Evolutionary conservation across 768 basidiomycete species (phyloP).

Genomic region (Lanmaoa pseudosensibilis): DNA sequence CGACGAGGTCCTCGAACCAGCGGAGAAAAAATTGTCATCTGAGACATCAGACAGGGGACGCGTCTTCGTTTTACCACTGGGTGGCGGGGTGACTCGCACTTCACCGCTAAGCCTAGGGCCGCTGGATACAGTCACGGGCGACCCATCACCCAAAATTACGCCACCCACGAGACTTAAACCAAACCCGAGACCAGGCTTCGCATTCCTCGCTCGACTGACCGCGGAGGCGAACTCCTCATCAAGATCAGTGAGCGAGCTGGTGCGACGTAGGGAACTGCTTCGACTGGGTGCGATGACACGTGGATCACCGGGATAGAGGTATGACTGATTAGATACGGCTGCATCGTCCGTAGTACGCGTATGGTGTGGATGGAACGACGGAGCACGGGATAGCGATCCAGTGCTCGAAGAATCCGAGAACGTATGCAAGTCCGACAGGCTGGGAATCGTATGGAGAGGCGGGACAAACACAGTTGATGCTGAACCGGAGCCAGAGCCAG

Average conservation of each 20-base stretch:
- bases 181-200: conserved; percentile 45
- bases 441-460: conserved; percentile 67
- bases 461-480: conserved; percentile 78
- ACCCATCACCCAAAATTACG: conserved; percentile 48
- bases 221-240: conserved; percentile 56
- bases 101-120: conserved; percentile 48
- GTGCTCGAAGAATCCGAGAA: conserved; percentile 44
- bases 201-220: conserved; percentile 41
- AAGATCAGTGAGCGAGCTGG: conserved; percentile 78
- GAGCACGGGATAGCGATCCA: conserved; percentile 39
- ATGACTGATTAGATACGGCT: conserved; percentile 62
- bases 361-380: conserved; percentile 58
- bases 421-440: conserved; percentile 62
- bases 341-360: conserved; percentile 73
- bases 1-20: conserved; percentile 36
- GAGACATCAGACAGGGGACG: conserved; percentile 35
- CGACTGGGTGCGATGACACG: conserved; percentile 71
- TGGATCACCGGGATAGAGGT: conserved; percentile 70
- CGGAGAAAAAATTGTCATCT: conserved; percentile 50
- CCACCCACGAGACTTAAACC: conserved; percentile 43
- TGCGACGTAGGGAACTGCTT: conserved; percentile 56
- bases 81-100: conserved; percentile 48
- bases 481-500: conserved; percentile 49
- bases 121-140: conserved; percentile 73
- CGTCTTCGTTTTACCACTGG: conserved; percentile 36